Evolutionary conservation across 75 land plant species (phyloP).

Genomic region (Pinus albicaulis): DNA sequence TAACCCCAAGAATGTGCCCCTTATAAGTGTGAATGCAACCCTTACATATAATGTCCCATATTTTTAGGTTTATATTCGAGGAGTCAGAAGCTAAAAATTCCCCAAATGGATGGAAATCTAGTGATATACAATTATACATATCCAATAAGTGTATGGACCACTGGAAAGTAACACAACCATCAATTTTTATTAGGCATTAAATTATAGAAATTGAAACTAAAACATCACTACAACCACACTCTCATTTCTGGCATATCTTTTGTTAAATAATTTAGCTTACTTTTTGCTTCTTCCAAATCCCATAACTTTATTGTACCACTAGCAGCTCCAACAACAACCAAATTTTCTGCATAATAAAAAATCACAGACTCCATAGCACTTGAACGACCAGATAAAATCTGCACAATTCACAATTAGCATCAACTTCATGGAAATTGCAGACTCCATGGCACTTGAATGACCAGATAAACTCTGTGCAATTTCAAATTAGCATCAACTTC

Average conservation of each 20-base stretch:
- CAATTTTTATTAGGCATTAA: background rate
- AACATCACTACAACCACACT: background rate
- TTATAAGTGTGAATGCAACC: conserved; percentile 95
- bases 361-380: conserved; percentile 87
- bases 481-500: too few relatives aligned
- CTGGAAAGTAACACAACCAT: conserved; percentile 25
- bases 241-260: background rate
- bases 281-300: conserved; percentile 85
- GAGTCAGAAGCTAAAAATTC: conserved; percentile 94
- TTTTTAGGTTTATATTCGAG: conserved; percentile 81
- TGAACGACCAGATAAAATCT: conserved; percentile 87
- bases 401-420: conserved; percentile 17
- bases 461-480: too few relatives aligned
- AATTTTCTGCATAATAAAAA: conserved; percentile 83
- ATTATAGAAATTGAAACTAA: background rate
- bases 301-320: conserved; percentile 83
- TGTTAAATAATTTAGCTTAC: conserved; percentile 26
- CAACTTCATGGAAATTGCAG: too few relatives aligned
- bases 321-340: conserved; percentile 85
- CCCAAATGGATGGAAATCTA: conserved; percentile 89
- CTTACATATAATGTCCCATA: conserved; percentile 88
- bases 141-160: conserved; percentile 89
- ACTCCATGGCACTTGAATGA: too few relatives aligned
- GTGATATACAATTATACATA: conserved; percentile 72
- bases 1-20: conserved; percentile 84